Evolutionary conservation across 2,329 filamentous ascomycete species (phyloP).

Genomic region (Hypoxylon sp.): DNA sequence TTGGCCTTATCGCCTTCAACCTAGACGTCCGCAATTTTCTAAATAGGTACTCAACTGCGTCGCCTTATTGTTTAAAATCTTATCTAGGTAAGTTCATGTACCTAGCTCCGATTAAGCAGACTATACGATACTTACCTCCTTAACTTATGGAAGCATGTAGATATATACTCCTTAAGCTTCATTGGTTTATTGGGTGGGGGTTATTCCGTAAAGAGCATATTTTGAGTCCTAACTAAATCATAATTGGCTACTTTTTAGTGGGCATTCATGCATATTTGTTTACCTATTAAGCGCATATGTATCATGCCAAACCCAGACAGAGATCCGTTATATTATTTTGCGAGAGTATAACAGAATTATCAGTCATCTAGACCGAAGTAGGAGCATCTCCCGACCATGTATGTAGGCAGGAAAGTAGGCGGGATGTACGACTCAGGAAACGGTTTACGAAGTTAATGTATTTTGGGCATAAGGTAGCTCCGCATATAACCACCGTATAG

Average conservation of each 20-base stretch:
- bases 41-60: neutral
- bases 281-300: neutral
- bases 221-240: neutral
- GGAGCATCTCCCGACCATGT: neutral
- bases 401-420: neutral
- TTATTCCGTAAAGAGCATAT: conserved; percentile 2
- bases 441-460: neutral
- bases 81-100: too few species aligned
- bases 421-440: neutral
- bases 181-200: neutral
- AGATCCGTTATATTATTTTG: too few species aligned
- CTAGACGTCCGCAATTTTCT: too few species aligned
- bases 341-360: neutral
- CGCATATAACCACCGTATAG: neutral
- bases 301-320: neutral
- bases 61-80: neutral
- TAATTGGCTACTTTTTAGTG: neutral
- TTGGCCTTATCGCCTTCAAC: too few species aligned
- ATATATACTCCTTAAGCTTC: neutral
- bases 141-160: neutral
- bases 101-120: neutral
- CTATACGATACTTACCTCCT: neutral
- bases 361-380: neutral
- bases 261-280: neutral
- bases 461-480: neutral